Evolutionary conservation across 1,284 basidiomycete genomes (phyloP), one percentile per base, ranked within the genome.

Genomic region (Filobasidium uniguttulatum): DNA sequence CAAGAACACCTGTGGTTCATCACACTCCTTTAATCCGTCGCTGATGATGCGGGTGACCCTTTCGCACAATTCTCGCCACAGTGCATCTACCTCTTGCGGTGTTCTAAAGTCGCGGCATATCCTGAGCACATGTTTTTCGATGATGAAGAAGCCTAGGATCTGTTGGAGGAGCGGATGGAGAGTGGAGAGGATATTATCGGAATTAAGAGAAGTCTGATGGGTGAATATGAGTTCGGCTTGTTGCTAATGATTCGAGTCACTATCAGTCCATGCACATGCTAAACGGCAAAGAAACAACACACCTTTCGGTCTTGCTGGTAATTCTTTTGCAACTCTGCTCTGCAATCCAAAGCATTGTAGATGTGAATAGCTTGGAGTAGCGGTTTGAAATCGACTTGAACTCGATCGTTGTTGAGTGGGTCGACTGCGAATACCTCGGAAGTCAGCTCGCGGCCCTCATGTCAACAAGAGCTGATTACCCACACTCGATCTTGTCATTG

Each of bases 91-190:
- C 57, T 98, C 90, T 30, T 80, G 75, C 59, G 85, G 80, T 14
- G 85, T 85, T 12, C 94, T 79, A 71, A 98, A 98, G 19, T 69
- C 65, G 3, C 70, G 69, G 5, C 89, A 88, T 0, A 88, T 89
- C 57, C 83, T 79, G 5, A 97, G 76, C 0, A 99, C 91, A 62
- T 96, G 84, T 5, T 80, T 82, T 68, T 99, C 94, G 56, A 98
- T 83, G 53, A 98, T 88, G 72, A 99, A 98, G 71, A 96, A 99
- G 0, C 94, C 94, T n/a, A 91, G 85, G 55, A 97, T 87, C 68
- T 97, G 87, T 67, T 96, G 83, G 34, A 86, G 82, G 17, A 94
- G 72, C 22, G 77, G 54, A 0, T 69, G 67, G 5, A 75, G 65
- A 3, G 65, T 66, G 4, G 49, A 83, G 69, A 19, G 78, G 76